A percentile compares a stretch with the other conserved stretches of the same genome.
Evolutionary conservation across 768 basidiomycete genomes (phyloP).

Genomic region (Agaricus blazei): DNA sequence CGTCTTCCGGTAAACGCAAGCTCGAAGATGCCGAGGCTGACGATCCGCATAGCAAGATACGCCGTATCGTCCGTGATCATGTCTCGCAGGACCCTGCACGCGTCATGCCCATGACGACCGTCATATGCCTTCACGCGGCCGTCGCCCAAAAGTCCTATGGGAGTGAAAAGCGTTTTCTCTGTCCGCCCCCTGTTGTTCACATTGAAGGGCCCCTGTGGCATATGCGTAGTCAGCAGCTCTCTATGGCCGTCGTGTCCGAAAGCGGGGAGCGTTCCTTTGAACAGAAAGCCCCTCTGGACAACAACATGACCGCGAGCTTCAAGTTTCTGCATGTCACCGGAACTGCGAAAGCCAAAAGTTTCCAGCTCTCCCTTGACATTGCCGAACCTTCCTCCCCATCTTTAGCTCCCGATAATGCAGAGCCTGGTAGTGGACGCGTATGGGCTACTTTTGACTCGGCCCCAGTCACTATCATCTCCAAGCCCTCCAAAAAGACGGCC

Average conservation of each 20-base stretch:
- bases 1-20: constrained; percentile 66
- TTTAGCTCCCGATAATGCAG: constrained; percentile 37
- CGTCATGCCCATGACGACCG: constrained; percentile 85
- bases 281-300: constrained; percentile 79
- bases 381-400: constrained; percentile 64
- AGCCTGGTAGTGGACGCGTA: constrained; percentile 54
- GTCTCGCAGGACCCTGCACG: constrained; percentile 70
- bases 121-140: constrained; percentile 85
- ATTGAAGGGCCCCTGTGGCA: constrained; percentile 87
- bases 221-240: constrained; percentile 73
- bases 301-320: constrained; percentile 83
- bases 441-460: constrained; percentile 94
- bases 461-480: constrained; percentile 92
- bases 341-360: constrained; percentile 86
- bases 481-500: constrained; percentile 95
- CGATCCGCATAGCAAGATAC: constrained; percentile 71
- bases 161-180: constrained; percentile 91
- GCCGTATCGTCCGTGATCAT: constrained; percentile 80
- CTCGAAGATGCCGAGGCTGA: constrained; percentile 62
- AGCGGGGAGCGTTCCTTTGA: constrained; percentile 79
- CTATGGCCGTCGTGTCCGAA: constrained; percentile 85
- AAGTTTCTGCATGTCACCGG: constrained; percentile 88
- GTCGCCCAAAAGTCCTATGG: constrained; percentile 97
- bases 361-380: constrained; percentile 81
- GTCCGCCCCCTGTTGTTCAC: constrained; percentile 89